Conservation (phyloP, 1,284 basidiomycete genomes). For the Fomitopsis pinicola region DNA sequence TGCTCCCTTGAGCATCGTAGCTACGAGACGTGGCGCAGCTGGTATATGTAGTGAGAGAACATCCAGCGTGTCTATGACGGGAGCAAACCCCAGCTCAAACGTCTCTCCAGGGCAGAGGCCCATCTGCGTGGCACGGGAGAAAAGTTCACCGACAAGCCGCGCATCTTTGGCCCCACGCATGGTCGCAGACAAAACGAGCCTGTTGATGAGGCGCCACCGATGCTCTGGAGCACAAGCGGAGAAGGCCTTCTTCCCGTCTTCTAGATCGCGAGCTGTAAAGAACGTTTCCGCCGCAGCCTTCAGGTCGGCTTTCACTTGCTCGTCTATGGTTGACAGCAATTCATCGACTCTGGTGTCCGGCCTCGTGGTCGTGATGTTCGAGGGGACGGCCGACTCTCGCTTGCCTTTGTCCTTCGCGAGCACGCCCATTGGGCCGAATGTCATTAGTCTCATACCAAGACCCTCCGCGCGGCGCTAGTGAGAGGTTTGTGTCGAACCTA, state of each 20-base stretch:
- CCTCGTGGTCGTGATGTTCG: too few species aligned
- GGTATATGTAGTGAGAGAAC: slow-evolving; percentile 88
- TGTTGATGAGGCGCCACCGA: slow-evolving; percentile 67
- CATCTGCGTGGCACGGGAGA: slow-evolving; percentile 53
- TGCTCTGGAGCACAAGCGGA: slow-evolving; percentile 58
- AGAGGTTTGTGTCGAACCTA: too few species aligned
- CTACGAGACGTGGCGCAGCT: slow-evolving; percentile 76
- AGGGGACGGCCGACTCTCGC: slow-evolving; percentile 46
- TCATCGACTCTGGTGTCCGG: too few species aligned
- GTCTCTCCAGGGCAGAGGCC: slow-evolving; percentile 45
- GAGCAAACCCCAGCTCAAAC: slow-evolving; percentile 63
- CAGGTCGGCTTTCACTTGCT: slow-evolving; percentile 75
- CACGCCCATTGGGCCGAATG: slow-evolving; percentile 76
- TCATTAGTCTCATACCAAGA: too few species aligned
- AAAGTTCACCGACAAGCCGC: slow-evolving; percentile 68
- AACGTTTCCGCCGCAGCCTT: slow-evolving; percentile 76
- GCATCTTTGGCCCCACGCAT: slow-evolving; percentile 84
- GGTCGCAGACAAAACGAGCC: slow-evolving; percentile 62
- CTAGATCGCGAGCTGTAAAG: slow-evolving; percentile 72
- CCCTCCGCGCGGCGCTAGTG: too few species aligned
- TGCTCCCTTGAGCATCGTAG: slow-evolving; percentile 65
- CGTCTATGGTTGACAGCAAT: slow-evolving; percentile 56
- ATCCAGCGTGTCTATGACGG: slow-evolving; percentile 71
- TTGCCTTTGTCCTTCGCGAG: slow-evolving; percentile 53
- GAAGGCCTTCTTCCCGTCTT: slow-evolving; percentile 84